phyloP scores from a whole-genome alignment of 2,329 filamentous ascomycete genomes.

The Sarocladiaceae sp. region DNA sequence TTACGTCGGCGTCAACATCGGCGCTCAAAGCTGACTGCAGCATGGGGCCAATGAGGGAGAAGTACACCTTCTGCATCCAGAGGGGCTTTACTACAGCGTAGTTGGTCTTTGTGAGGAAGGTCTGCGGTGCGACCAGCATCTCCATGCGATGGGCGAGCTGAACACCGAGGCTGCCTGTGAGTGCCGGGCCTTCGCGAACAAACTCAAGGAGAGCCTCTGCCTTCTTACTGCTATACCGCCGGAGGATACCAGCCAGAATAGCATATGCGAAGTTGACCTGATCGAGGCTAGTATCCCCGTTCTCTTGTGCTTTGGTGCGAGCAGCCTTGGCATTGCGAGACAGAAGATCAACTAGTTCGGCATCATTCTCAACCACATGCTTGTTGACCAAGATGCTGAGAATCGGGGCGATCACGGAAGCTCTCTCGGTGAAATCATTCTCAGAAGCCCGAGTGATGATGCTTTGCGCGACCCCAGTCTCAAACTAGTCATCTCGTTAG shows the following conservation, averaged over 20 bases:
- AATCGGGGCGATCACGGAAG: constrained; percentile 29
- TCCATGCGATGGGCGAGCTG: constrained; percentile 38
- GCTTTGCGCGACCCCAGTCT: constrained; percentile 29
- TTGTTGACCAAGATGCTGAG: constrained; percentile 42
- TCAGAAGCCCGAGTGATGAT: constrained; percentile 20
- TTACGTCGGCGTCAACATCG: constrained; percentile 22
- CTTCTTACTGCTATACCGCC: constrained; percentile 32
- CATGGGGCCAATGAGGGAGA: constrained; percentile 41
- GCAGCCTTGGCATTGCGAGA: constrained; percentile 20
- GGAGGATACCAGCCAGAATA: constrained; percentile 32
- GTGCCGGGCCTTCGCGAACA: constrained; percentile 27
- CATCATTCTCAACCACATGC: constrained; percentile 31
- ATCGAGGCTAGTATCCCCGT: constrained; percentile 11
- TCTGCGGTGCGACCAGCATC: constrained; percentile 35
- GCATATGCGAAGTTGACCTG: constrained; percentile 21
- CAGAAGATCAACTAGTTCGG: constrained; percentile 21
- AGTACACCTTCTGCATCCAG: constrained; percentile 46
- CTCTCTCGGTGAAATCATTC: constrained; percentile 14
- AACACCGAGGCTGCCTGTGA: constrained; percentile 27
- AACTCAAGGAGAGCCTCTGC: constrained; percentile 29
- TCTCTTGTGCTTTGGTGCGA: constrained; percentile 12
- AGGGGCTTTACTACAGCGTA: constrained; percentile 41
- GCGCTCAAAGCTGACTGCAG: constrained; percentile 29
- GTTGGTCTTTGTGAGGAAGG: constrained; percentile 33
- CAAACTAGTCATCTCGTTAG: constrained; percentile 24